Percentiles rank a stretch among this genome's conserved stretches.
These are phyloP conservation scores for Coemansia sp. DNA, from an alignment of 192 early-diverging fungal species.

Conservation along the genomic window DNA sequence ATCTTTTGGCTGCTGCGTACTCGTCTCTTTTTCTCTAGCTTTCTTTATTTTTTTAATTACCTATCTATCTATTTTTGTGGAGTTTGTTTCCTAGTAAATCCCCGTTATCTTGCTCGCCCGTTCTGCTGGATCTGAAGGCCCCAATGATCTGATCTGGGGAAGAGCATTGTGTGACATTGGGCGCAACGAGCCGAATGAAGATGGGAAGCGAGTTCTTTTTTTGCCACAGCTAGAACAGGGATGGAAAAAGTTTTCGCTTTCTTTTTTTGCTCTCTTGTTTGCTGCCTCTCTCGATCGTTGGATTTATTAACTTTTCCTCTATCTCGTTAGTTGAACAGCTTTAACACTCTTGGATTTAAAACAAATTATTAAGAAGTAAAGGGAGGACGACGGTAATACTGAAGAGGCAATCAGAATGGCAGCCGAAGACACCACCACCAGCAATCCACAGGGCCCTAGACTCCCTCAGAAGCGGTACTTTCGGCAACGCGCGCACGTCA, in stretches of 20 bases:
- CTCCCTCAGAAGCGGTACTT: slow-evolving; percentile 78
- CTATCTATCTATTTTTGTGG: neutral
- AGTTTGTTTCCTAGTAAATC: neutral
- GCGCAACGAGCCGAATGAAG: too few species aligned
- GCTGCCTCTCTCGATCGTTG: too few species aligned
- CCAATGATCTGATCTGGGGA: too few species aligned
- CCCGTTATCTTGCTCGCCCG: too few species aligned
- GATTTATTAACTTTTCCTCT: too few species aligned
- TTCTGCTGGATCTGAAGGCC: too few species aligned
- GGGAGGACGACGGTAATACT: neutral
- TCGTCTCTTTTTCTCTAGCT: slow-evolving; percentile 3
- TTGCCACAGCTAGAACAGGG: too few species aligned
- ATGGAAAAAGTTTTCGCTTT: too few species aligned
- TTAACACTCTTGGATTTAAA: too few species aligned
- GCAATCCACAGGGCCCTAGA: slow-evolving; percentile 25
- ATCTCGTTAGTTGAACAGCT: too few species aligned
- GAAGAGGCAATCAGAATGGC: slow-evolving; percentile 8
- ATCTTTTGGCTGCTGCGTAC: neutral
- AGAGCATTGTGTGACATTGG: too few species aligned
- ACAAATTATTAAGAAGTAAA: neutral
- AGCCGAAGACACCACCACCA: slow-evolving; percentile 1
- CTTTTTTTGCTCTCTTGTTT: too few species aligned
- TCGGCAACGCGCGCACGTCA: slow-evolving; percentile 92
- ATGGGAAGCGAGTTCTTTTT: slow-evolving; percentile 1
- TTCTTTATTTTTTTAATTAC: neutral